Evolutionary conservation across 257 asterid species (phyloP).

Genomic region (Solanum microdontum): DNA sequence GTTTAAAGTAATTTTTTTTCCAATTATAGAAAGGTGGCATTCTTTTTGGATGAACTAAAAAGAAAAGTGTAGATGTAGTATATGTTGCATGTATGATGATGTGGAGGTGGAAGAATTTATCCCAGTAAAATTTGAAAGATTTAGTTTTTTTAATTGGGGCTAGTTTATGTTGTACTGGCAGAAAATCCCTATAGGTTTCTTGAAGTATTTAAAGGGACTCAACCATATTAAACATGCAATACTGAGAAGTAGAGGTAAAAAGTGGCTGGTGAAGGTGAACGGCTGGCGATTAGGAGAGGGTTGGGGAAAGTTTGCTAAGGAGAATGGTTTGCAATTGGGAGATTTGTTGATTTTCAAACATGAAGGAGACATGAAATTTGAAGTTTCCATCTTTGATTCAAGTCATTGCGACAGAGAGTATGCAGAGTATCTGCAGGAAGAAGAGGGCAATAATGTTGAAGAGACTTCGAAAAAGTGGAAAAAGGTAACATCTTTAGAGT

Average conservation of each 20-base stretch:
- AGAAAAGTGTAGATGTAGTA: not conserved
- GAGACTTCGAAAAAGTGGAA: not conserved
- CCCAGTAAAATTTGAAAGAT: not conserved
- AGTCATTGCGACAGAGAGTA: not conserved
- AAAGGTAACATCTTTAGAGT: not conserved
- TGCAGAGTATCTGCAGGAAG: not conserved
- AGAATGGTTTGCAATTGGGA: not conserved
- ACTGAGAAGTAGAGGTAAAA: not conserved
- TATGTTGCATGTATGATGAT: not conserved
- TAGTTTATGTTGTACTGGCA: not conserved
- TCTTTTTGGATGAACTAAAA: not conserved
- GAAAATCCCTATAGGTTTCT: not conserved
- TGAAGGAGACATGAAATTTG: not conserved
- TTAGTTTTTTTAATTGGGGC: not conserved
- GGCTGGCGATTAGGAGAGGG: not conserved
- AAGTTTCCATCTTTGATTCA: not conserved
- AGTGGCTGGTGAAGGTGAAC: not conserved
- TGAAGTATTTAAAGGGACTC: not conserved
- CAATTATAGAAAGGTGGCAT: accelerated
- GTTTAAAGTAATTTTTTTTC: too few relatives aligned
- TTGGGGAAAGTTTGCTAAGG: not conserved
- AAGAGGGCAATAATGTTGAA: not conserved
- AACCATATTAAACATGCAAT: not conserved
- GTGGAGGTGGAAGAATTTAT: not conserved
- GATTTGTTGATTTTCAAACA: not conserved